phyloP scores from a whole-genome alignment of 179 eudicot species.

The Drosera spatulata region DNA sequence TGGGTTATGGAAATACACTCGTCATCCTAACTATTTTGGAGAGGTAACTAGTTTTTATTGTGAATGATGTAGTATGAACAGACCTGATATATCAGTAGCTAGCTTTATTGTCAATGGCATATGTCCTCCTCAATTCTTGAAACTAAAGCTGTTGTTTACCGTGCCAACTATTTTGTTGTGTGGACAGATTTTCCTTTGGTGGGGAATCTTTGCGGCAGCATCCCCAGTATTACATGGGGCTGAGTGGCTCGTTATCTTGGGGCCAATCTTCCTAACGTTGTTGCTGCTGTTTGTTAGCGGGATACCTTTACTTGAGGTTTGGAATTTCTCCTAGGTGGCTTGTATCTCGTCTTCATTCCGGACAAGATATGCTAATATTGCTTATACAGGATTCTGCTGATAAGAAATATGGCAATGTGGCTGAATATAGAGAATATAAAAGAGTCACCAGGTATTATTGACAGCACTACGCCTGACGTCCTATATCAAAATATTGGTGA shows the following conservation, averaged over 20 bases:
- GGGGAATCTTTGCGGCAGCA: constrained; percentile 84
- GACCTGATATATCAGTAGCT: too few relatives aligned
- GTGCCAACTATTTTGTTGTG: not conserved
- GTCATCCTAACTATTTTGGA: constrained; percentile 96
- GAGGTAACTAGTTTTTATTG: constrained; percentile 39
- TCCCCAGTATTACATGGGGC: constrained; percentile 69
- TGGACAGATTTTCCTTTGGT: constrained; percentile 85
- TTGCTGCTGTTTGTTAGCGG: constrained; percentile 90
- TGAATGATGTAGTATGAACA: too few relatives aligned
- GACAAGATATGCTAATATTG: not conserved
- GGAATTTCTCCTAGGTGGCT: not conserved
- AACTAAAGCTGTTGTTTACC: too few relatives aligned
- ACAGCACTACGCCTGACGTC: not conserved
- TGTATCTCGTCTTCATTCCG: not conserved
- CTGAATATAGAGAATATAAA: constrained; percentile 58
- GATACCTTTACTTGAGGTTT: constrained; percentile 90
- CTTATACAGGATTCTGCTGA: constrained; percentile 69
- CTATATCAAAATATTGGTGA: too few relatives aligned
- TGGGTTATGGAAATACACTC: constrained; percentile 88
- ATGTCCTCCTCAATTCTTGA: too few relatives aligned
- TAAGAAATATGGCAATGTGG: constrained; percentile 68
- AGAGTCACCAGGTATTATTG: constrained; percentile 53
- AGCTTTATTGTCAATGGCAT: too few relatives aligned
- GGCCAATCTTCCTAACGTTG: constrained; percentile 75
- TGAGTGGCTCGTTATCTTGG: constrained; percentile 20